Percentiles rank a stretch among this genome's conserved stretches.
Evolutionary conservation across 345 rosid genomes (phyloP).

Genomic region (Adansonia digitata): DNA sequence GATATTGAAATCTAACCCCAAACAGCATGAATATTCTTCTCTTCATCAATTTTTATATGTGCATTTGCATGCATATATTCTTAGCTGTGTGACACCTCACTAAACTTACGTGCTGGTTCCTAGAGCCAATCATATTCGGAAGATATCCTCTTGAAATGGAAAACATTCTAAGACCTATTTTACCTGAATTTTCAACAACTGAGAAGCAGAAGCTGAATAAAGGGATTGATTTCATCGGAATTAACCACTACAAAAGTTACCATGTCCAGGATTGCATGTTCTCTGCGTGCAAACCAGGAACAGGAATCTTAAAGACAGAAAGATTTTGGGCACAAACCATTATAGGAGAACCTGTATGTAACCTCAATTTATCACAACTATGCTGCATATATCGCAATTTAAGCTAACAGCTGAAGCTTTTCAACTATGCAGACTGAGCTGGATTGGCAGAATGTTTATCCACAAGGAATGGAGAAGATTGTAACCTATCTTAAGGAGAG

Average conservation of each 20-base stretch:
- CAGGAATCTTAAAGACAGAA: slow-evolving; percentile 43
- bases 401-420: neutral
- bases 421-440: slow-evolving; percentile 8
- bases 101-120: slow-evolving; percentile 36
- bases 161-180: slow-evolving; percentile 33
- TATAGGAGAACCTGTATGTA: slow-evolving; percentile 49
- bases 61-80: neutral
- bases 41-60: no score
- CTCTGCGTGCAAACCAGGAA: slow-evolving; percentile 41
- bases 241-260: slow-evolving; percentile 58
- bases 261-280: slow-evolving; percentile 53
- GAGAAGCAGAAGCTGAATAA: slow-evolving; percentile 32
- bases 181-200: slow-evolving; percentile 44
- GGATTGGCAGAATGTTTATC: slow-evolving; percentile 27
- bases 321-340: slow-evolving; percentile 34
- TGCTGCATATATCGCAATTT: neutral
- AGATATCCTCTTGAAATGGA: slow-evolving; percentile 56
- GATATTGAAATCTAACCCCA: no score
- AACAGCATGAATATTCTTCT: no score
- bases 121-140: slow-evolving; percentile 57
- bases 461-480: slow-evolving; percentile 45
- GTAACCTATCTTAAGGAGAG: slow-evolving; percentile 43
- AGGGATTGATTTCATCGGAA: slow-evolving; percentile 56
- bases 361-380: neutral
- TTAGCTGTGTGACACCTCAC: neutral